Evolutionary conservation across 108 stramenopile genomes (phyloP).

Genomic region (Poteriospumella lacustris): DNA sequence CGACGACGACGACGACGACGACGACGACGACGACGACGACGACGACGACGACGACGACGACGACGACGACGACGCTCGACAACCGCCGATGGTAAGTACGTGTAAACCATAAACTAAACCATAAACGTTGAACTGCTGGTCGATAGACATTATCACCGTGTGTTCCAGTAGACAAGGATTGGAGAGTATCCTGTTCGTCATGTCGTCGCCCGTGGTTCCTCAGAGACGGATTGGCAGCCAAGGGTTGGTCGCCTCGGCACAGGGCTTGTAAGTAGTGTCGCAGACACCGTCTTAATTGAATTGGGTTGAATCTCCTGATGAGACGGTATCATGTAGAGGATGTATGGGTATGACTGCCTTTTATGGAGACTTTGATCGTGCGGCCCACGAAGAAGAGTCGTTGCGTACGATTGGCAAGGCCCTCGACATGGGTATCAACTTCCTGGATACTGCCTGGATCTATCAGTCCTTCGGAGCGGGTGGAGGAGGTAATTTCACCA

Average conservation of each 20-base stretch:
- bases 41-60: too few relatives aligned
- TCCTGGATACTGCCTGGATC: constrained; percentile 18
- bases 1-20: too few relatives aligned
- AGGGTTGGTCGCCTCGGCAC: background rate
- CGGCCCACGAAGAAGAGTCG: background rate
- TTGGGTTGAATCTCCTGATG: background rate
- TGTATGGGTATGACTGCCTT: constrained; percentile 20
- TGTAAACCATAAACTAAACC: too few relatives aligned
- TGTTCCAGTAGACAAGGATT: too few relatives aligned
- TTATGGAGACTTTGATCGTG: constrained; percentile 18
- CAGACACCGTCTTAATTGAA: too few relatives aligned
- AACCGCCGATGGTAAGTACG: too few relatives aligned
- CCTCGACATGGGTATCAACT: constrained; percentile 11
- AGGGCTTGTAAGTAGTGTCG: background rate
- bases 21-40: too few relatives aligned
- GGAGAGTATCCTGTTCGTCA: background rate
- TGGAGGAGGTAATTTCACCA: background rate
- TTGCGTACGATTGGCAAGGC: constrained; percentile 13
- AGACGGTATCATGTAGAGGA: background rate
- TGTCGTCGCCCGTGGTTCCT: background rate
- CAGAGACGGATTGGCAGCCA: background rate
- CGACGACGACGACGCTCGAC: too few relatives aligned
- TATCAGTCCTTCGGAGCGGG: background rate
- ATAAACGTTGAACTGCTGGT: too few relatives aligned
- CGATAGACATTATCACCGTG: too few relatives aligned